Evolutionary conservation across 2,329 filamentous ascomycete genomes (phyloP).

Genomic region (Fusarium zealandicum): DNA sequence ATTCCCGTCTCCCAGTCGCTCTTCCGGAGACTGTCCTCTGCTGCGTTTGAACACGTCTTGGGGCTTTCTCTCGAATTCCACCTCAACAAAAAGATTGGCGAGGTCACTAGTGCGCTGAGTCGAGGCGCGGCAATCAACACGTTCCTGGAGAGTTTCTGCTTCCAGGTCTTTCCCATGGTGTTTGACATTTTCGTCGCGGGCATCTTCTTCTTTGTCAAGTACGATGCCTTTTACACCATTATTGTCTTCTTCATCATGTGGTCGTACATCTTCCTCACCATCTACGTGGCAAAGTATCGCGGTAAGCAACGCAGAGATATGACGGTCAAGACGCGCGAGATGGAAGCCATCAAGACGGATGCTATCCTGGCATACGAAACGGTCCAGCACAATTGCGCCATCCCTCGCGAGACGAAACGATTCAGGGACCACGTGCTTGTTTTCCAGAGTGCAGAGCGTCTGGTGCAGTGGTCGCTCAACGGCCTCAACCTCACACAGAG

Average conservation of each 20-base stretch:
- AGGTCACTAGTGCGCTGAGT: constrained; percentile 58
- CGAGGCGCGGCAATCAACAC: constrained; percentile 58
- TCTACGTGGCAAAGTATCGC: constrained; percentile 58
- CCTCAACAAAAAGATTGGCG: constrained; percentile 58
- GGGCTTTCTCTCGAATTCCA: constrained; percentile 59
- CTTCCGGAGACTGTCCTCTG: constrained; percentile 52
- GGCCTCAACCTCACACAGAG: constrained; percentile 68
- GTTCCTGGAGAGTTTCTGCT: constrained; percentile 57
- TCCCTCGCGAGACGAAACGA: constrained; percentile 63
- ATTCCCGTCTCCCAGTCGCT: constrained; percentile 55
- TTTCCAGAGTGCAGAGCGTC: constrained; percentile 54
- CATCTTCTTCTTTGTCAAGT: constrained; percentile 54
- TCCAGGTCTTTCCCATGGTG: constrained; percentile 59
- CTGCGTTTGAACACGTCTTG: constrained; percentile 57
- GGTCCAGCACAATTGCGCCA: constrained; percentile 70
- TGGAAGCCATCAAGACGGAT: constrained; percentile 59
- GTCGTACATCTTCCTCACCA: constrained; percentile 58
- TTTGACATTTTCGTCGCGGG: constrained; percentile 58
- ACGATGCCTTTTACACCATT: constrained; percentile 57
- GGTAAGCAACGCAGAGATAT: constrained; percentile 54
- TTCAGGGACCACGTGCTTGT: constrained; percentile 60
- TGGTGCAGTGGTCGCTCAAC: constrained; percentile 41
- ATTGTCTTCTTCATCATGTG: constrained; percentile 58
- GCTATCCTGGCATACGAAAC: constrained; percentile 61
- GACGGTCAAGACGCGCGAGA: constrained; percentile 53